phyloP scores from a whole-genome alignment of 352 stramenopile genomes.

The Aphanomyces invadans region DNA sequence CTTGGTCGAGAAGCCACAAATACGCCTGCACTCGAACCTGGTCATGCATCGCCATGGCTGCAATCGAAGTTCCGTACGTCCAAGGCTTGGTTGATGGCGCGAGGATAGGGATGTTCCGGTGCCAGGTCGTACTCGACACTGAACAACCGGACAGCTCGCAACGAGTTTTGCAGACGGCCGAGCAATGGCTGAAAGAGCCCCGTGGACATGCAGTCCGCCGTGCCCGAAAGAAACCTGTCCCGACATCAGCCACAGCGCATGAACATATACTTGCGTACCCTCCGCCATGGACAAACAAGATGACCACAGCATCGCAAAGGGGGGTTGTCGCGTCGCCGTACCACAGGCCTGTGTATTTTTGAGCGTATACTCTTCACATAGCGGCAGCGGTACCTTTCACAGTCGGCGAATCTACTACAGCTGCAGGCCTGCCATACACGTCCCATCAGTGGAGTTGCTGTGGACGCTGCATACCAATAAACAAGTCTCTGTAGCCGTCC shows the following conservation, averaged over 20 bases:
- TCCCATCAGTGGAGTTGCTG: neutral
- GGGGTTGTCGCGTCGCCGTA: neutral
- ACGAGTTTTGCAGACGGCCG: neutral
- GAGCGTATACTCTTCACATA: neutral
- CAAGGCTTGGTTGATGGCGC: neutral
- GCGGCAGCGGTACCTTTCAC: slow-evolving; percentile 14
- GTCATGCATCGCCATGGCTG: neutral
- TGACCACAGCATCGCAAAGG: neutral
- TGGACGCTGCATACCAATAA: neutral
- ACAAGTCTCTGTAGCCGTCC: slow-evolving; percentile 11
- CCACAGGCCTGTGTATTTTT: slow-evolving; percentile 21
- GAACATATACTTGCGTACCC: slow-evolving; percentile 5
- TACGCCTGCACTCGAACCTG: neutral
- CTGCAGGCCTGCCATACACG: slow-evolving; percentile 4
- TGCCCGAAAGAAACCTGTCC: slow-evolving; percentile 14
- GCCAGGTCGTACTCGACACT: slow-evolving; percentile 21
- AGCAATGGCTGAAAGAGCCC: slow-evolving; percentile 2
- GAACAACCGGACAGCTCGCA: neutral
- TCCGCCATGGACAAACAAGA: slow-evolving; percentile 19
- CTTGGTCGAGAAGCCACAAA: slow-evolving; percentile 12
- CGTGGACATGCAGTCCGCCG: neutral
- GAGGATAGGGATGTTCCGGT: slow-evolving; percentile 2
- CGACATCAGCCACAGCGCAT: neutral
- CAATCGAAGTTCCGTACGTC: neutral
- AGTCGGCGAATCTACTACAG: neutral